Conservation (phyloP, 23 red algal species). For the Gracilaria domingensis region DNA sequence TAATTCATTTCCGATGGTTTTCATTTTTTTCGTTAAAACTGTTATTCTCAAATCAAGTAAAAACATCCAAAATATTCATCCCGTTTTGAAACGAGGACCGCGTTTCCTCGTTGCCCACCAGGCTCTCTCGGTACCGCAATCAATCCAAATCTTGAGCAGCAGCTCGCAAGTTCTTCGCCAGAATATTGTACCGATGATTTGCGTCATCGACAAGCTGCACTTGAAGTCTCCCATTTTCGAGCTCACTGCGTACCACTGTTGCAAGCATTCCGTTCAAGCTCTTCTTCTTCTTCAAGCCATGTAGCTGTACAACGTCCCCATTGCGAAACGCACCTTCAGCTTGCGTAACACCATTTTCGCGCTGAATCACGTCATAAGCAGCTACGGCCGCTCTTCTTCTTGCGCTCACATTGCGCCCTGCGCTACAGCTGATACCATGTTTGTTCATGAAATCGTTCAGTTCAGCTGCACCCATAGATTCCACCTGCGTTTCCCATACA, state of each 20-base stretch:
- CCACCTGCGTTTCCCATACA: slow-evolving; percentile 10
- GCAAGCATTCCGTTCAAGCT: slow-evolving; percentile 23
- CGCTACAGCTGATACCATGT: background rate
- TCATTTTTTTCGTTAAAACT: too few species aligned
- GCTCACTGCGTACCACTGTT: background rate
- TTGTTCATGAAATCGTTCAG: background rate
- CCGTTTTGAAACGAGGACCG: too few species aligned
- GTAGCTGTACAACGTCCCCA: background rate
- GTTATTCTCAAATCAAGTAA: too few species aligned
- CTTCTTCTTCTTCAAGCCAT: background rate
- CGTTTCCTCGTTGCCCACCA: too few species aligned
- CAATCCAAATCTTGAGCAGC: background rate
- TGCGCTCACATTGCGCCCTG: background rate
- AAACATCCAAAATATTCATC: too few species aligned
- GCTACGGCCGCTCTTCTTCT: background rate
- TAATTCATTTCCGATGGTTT: too few species aligned
- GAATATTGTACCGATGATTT: background rate
- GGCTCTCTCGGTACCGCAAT: too few species aligned
- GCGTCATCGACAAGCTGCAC: background rate
- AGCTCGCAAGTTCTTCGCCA: background rate
- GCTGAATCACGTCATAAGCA: background rate
- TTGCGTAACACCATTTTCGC: background rate
- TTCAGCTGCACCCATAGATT: background rate
- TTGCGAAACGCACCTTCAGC: background rate
- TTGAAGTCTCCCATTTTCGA: background rate